These are phyloP conservation scores for Kwoniella pini DNA, from an alignment of 768 basidiomycete genomes.

Conservation along the genomic window DNA sequence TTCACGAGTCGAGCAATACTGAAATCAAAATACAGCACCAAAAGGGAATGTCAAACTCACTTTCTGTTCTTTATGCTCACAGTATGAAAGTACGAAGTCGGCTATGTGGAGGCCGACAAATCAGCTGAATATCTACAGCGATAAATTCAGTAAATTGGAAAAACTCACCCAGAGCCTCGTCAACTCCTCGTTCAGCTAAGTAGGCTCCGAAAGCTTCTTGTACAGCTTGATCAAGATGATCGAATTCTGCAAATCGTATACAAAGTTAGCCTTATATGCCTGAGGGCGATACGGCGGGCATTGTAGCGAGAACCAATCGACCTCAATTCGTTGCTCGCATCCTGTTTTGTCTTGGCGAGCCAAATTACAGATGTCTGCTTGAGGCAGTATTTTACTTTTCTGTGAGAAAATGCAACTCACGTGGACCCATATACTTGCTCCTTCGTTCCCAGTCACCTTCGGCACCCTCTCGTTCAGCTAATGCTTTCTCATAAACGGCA, in stretches of 20 bases:
- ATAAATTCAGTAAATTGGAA: no score
- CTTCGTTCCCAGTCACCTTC: conserved; percentile 94
- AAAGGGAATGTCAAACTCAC: no score
- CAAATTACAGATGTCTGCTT: no score
- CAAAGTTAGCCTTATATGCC: neutral
- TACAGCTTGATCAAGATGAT: conserved; percentile 79
- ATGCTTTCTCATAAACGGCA: conserved; percentile 71
- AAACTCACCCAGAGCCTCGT: conserved; percentile 62
- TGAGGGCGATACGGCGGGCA: no score
- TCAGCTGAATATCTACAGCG: no score
- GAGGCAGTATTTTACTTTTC: no score
- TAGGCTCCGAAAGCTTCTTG: conserved; percentile 91
- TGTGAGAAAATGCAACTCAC: no score
- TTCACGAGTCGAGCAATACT: no score
- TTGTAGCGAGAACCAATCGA: no score
- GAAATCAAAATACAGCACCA: no score
- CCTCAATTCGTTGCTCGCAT: no score
- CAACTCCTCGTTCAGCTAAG: conserved; percentile 85
- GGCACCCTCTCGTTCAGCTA: conserved; percentile 74
- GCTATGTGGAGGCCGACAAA: conserved; percentile 61
- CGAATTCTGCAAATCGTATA: conserved; percentile 62
- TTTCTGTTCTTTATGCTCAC: conserved; percentile 89
- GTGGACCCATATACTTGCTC: conserved; percentile 88
- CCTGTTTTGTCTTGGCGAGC: no score
- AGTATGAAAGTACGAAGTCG: conserved; percentile 82